phyloP scores from a whole-genome alignment of 148 eudicot species.

The Rhododendron henanense region DNA sequence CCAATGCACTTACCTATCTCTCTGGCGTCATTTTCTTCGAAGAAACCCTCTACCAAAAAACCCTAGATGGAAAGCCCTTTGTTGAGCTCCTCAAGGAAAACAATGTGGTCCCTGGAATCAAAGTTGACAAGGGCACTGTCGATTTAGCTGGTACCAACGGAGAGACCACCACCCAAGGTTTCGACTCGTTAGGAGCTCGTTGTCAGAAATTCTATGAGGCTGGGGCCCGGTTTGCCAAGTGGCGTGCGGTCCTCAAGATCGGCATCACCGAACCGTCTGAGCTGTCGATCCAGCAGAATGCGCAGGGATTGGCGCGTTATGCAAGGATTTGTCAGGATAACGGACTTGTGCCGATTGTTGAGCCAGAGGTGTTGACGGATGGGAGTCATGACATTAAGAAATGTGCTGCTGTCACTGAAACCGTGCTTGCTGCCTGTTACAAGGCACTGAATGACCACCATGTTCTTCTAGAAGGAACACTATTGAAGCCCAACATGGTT shows the following conservation, averaged over 20 bases:
- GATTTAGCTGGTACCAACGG: slow-evolving; percentile 81
- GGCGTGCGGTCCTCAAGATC: slow-evolving; percentile 92
- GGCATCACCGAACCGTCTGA: slow-evolving; percentile 79
- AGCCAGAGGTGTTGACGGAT: slow-evolving; percentile 79
- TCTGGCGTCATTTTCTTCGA: slow-evolving; percentile 92
- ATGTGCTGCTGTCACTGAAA: slow-evolving; percentile 80
- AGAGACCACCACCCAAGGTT: slow-evolving; percentile 89
- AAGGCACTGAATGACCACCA: slow-evolving; percentile 93
- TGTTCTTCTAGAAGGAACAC: slow-evolving; percentile 86
- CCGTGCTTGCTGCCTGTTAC: slow-evolving; percentile 74
- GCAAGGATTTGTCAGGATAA: slow-evolving; percentile 89
- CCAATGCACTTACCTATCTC: slow-evolving; percentile 58
- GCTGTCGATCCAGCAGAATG: slow-evolving; percentile 75
- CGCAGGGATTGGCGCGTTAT: slow-evolving; percentile 87
- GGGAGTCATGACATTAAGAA: slow-evolving; percentile 74
- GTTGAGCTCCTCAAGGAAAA: slow-evolving; percentile 61
- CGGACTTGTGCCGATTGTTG: slow-evolving; percentile 83
- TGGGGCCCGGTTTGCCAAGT: slow-evolving; percentile 93
- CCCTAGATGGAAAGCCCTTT: slow-evolving; percentile 70
- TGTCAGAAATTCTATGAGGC: slow-evolving; percentile 80
- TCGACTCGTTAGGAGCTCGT: slow-evolving; percentile 71
- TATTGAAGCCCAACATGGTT: slow-evolving; percentile 94
- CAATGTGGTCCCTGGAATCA: slow-evolving; percentile 81
- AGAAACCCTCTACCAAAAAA: slow-evolving; percentile 78
- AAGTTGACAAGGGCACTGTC: slow-evolving; percentile 83